Percentiles rank a stretch among this genome's conserved stretches.
phyloP scores from a whole-genome alignment of 768 basidiomycete genomes.

The Russula ochroleuca region DNA sequence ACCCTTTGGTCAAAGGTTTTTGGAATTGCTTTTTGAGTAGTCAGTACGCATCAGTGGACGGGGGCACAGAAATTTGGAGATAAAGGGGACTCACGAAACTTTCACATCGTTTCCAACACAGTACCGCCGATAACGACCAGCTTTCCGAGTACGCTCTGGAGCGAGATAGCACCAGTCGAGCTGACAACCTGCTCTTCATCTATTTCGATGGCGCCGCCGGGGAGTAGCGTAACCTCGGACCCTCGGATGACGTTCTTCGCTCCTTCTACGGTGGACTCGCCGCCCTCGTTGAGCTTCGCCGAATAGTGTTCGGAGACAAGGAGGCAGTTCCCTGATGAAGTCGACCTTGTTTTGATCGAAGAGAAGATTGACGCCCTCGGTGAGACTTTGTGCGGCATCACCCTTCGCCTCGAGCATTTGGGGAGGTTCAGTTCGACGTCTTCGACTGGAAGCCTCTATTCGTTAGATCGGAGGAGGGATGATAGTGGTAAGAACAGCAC shows the following conservation, averaged over 20 bases:
- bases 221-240: conserved; percentile 94
- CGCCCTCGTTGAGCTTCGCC: conserved; percentile 78
- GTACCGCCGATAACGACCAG: conserved; percentile 98
- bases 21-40: conserved; percentile 84
- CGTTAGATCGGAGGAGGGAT: background rate
- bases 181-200: conserved; percentile 97
- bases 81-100: conserved; percentile 82
- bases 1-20: conserved; percentile 76
- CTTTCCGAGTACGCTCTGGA: conserved; percentile 90
- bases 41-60: background rate
- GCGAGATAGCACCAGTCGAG: conserved; percentile 86
- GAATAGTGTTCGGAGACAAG: conserved; percentile 74
- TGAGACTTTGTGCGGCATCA: conserved; percentile 77
- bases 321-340: conserved; percentile 92
- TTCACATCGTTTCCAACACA: conserved; percentile 92
- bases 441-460: conserved; percentile 42
- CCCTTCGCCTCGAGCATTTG: conserved; percentile 90
- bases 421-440: conserved; percentile 82
- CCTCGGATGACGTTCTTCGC: conserved; percentile 95
- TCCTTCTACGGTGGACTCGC: conserved; percentile 82
- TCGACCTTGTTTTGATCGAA: conserved; percentile 99
- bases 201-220: conserved; percentile 85
- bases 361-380: conserved; percentile 87
- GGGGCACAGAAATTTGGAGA: background rate
- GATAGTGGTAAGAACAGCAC: conserved; percentile 25